Evolutionary conservation across 2,329 filamentous ascomycete species (phyloP), one percentile per base, ranked within the genome.

Genomic region (Escovopsis sp.): DNA sequence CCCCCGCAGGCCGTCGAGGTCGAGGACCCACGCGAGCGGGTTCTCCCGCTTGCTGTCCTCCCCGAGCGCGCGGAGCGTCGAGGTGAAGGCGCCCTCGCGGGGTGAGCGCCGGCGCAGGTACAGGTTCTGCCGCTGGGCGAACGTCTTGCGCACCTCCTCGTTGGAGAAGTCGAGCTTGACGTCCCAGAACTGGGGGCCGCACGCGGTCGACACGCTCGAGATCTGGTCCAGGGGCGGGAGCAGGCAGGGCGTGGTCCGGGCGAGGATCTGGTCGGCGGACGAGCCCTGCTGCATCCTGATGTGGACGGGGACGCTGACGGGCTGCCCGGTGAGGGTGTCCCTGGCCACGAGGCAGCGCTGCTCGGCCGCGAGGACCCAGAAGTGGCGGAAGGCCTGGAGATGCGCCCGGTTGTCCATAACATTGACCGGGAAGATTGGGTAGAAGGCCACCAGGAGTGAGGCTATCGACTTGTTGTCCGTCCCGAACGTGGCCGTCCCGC

Each of bases 341-440:
- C 89, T 84, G 14, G 85, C 76, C 1, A 98, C 76, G 0, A 98
- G 72, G 56, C 89, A 96, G 40, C 93, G 76, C 9, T 86, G 77
- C 53, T 98, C 91, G 0, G 84, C 81, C 2, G 91, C 91, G 4
- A 98, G 71, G 10, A 94, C 89, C 91, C 91, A 98, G 55, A 98
- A 84, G 61, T 98, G 89, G 5, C 93, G 79, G 65, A 98, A 91
- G 4, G 93, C 91, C 64, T 98, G 91, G 6, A 98, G 71, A 53
- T 98, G 91, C 10, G 86, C 87, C 49, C 84, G 82, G 56, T 96
- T 96, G 63, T 98, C 91, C 53, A 94, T 82, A 2, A 96, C 84
- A 27, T 77, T 81, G 9, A 76, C 81, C 0, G 91, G 91, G 57
- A 94, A 95, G 15, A 95, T 72, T 0, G 91, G 91, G 55, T 98